Evolutionary conservation across 2,329 filamentous ascomycete genomes (phyloP), one percentile per base, ranked within the genome.

Genomic region (Anisogramma anomala): DNA sequence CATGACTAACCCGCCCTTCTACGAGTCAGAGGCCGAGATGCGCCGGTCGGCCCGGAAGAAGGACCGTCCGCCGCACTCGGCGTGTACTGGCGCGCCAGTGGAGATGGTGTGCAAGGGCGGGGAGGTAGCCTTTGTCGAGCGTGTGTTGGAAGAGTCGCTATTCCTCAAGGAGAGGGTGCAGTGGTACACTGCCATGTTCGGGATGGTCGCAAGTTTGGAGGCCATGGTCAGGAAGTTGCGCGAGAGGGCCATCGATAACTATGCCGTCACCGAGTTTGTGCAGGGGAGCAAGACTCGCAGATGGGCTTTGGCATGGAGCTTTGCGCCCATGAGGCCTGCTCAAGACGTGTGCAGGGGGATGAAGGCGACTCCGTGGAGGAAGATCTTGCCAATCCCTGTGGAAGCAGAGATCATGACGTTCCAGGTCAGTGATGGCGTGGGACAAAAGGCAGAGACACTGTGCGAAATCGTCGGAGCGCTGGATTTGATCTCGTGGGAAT

Each of bases 1-100:
- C 44, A 93, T 96, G 78, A 89, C 82, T 49, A 98, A 98, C 51
- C 91, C 91, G 0, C 91, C 91, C 0, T 98, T 98, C 63, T 96
- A 95, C 64, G 60, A 68, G n/a, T 87, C 84, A 0, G 63, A 72
- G 3, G 61, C 69, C 4, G 86, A 93, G 37, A 74, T 95, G 60
- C 50, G 71, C 3, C 62, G 66, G 3, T 81, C 80, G 1, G 81
- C 84, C 0, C 58, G 66, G 13, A 60, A 69, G 27, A 94, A 95
- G 58, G 61, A 69, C 3, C 68, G 71, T 0, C 77, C 77, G 0
- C 82, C 88, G 0, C 74, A 74, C 42, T 82, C 83, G 0, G 78
- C 82, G 36, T 77, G 77, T 55, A 94, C 88, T 0, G 91, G 89
- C 6, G 74, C 82, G 0, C 69, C 76, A 0, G 68, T 79, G 1